These are phyloP conservation scores for Pezicula rhizophila DNA, from an alignment of 2,329 filamentous ascomycete species.

Conservation along the genomic window DNA sequence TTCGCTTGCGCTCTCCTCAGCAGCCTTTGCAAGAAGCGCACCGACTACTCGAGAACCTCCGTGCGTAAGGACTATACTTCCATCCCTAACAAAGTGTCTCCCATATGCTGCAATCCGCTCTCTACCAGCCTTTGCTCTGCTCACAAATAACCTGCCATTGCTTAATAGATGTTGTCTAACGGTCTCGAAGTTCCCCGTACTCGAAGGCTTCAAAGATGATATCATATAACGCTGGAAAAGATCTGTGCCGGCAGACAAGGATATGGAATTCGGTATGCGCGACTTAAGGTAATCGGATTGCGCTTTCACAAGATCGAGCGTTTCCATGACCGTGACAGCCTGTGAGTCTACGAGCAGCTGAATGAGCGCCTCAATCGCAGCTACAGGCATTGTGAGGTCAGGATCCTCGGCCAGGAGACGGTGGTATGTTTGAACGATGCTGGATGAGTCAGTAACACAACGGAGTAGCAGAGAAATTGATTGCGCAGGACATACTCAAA, in stretches of 20 bases:
- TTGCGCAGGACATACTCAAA: conserved; percentile 21
- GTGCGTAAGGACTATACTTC: conserved; percentile 79
- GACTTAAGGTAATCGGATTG: conserved; percentile 73
- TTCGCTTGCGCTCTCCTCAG: conserved; percentile 51
- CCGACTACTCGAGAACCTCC: conserved; percentile 82
- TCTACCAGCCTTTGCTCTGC: conserved; percentile 77
- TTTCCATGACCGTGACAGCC: conserved; percentile 87
- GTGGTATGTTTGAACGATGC: conserved; percentile 60
- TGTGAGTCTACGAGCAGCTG: conserved; percentile 74
- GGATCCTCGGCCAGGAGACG: conserved; percentile 61
- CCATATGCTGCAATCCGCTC: conserved; percentile 78
- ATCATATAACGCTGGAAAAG: conserved; percentile 94
- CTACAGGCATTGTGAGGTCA: conserved; percentile 91
- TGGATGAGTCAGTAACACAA: conserved; percentile 23
- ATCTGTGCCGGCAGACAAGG: conserved; percentile 87
- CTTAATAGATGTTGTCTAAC: conserved; percentile 77
- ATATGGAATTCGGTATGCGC: conserved; percentile 80
- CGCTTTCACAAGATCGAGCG: conserved; percentile 74
- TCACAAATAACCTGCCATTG: conserved; percentile 82
- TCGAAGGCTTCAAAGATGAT: conserved; percentile 50
- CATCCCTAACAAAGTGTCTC: conserved; percentile 71
- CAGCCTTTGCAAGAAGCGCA: conserved; percentile 67
- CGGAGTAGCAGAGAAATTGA: neutral
- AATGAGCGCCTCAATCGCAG: conserved; percentile 87
- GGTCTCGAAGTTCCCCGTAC: conserved; percentile 66